Conservation (phyloP, 2,329 filamentous ascomycete genomes). For the Penicillium hesseltinei region DNA sequence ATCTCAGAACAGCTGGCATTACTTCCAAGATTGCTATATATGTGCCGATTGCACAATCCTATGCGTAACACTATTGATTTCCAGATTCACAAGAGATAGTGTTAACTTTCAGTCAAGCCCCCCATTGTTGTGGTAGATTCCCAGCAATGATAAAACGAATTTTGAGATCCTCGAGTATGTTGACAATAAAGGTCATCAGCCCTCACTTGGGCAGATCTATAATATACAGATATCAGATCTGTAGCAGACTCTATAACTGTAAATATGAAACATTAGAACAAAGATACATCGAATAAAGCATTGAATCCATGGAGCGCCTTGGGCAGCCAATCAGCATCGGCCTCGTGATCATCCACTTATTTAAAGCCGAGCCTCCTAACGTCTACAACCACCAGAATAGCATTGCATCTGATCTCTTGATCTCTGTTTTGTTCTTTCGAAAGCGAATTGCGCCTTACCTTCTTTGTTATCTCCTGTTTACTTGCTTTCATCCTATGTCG, state of each 20-base stretch:
- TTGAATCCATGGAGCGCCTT: not conserved
- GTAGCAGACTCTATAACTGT: not conserved
- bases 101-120: not conserved
- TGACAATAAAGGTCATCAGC: not conserved
- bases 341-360: slow-evolving; percentile 1
- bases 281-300: not conserved
- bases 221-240: not conserved
- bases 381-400: not conserved
- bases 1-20: not conserved
- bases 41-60: not conserved
- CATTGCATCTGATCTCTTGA: not conserved
- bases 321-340: not conserved
- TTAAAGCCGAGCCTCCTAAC: not conserved
- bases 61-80: not conserved
- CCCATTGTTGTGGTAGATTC: not conserved
- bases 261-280: not conserved
- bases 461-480: not conserved
- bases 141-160: not conserved
- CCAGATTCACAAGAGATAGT: not conserved
- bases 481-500: slow-evolving; percentile 19
- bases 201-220: no score
- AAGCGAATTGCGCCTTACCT: not conserved
- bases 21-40: not conserved
- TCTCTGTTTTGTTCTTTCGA: not conserved
- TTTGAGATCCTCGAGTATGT: not conserved